Evolutionary conservation across 106 monocot genomes (phyloP).

Genomic region (Dioscorea zingiberensis): DNA sequence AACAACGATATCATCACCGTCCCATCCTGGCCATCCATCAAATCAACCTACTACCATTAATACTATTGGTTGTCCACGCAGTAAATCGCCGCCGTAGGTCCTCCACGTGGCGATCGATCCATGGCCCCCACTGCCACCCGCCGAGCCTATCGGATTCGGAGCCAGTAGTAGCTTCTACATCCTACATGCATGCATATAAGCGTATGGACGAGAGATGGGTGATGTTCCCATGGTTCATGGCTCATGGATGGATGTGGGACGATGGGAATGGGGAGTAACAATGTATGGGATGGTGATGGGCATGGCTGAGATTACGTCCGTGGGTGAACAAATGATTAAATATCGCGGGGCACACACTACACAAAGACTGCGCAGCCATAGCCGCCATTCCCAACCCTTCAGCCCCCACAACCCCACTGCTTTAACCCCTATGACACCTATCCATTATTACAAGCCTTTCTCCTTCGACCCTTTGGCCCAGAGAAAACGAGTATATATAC

Average conservation of each 20-base stretch:
- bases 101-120: not conserved
- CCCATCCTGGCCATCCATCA: not conserved
- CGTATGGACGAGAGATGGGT: too few species aligned
- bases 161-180: too few species aligned
- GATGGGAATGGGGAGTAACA: too few species aligned
- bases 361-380: conserved; percentile 10
- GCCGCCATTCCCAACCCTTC: conserved; percentile 8
- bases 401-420: not conserved
- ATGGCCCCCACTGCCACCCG: not conserved
- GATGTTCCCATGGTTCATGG: too few species aligned
- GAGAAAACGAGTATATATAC: not conserved
- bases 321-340: not conserved
- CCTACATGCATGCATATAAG: too few species aligned
- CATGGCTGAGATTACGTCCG: not conserved
- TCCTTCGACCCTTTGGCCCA: too few species aligned
- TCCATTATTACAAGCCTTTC: not conserved
- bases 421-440: not conserved
- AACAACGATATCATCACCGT: not conserved
- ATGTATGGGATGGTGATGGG: not conserved
- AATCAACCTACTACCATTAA: not conserved
- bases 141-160: too few species aligned
- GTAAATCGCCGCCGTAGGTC: not conserved
- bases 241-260: too few species aligned
- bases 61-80: not conserved
- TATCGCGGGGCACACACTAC: not conserved